Evolutionary conservation across 805 yeast genomes (phyloP).

Genomic region (Zygoascus bituminiphila): DNA sequence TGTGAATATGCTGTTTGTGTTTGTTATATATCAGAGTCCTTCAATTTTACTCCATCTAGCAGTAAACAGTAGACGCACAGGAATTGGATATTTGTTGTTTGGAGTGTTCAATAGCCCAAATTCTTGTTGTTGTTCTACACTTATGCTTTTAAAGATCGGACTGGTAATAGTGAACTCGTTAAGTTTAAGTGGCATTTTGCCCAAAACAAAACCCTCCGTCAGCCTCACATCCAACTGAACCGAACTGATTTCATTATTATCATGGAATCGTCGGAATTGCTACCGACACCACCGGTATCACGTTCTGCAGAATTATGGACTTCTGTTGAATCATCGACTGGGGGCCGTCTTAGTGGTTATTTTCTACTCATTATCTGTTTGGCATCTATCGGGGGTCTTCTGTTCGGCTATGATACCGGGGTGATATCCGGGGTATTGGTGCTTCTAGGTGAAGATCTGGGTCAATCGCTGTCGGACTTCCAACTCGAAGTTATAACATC

Average conservation of each 20-base stretch:
- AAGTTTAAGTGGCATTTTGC: no score
- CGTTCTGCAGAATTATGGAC: neutral
- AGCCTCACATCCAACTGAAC: neutral
- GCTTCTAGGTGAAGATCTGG: slow-evolving; percentile 69
- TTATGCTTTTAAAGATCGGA: no score
- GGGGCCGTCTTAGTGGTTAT: neutral
- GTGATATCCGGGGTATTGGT: slow-evolving; percentile 92
- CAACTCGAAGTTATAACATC: slow-evolving; percentile 86
- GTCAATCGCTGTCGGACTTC: slow-evolving; percentile 52
- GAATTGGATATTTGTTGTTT: no score
- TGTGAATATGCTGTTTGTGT: no score
- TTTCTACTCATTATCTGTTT: slow-evolving; percentile 9
- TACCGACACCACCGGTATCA: neutral
- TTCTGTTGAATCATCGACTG: neutral
- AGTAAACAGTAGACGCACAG: no score
- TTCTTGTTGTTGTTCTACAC: no score
- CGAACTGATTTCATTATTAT: no score
- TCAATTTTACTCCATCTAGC: no score
- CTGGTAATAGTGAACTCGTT: no score
- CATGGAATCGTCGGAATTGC: no score
- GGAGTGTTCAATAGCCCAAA: no score
- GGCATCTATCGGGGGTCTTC: slow-evolving; percentile 71
- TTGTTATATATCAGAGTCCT: no score
- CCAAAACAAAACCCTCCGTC: neutral
- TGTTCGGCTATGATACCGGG: slow-evolving; percentile 96